phyloP scores from a whole-genome alignment of 2,329 filamentous ascomycete species.

The Samsoniella hepiali region DNA sequence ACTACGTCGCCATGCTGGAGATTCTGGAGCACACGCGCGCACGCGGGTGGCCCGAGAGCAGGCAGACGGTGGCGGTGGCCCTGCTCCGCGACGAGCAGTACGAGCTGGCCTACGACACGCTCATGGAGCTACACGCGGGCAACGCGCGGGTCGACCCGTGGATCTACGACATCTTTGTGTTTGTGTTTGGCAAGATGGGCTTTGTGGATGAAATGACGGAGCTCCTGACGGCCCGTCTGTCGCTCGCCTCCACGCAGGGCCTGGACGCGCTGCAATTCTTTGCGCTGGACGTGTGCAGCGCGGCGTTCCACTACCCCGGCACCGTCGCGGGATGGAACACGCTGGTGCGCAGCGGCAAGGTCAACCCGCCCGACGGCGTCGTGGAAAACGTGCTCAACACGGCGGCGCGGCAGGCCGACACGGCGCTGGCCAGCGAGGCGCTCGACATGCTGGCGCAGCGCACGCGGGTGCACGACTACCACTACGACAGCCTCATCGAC shows the following conservation, averaged over 20 bases:
- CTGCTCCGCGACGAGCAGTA: conserved; percentile 78
- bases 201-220: conserved; percentile 76
- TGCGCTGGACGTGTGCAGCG: conserved; percentile 72
- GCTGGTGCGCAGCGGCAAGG: conserved; percentile 47
- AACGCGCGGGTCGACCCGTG: conserved; percentile 59
- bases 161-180: conserved; percentile 76
- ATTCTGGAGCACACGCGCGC: conserved; percentile 72
- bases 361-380: conserved; percentile 54
- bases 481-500: conserved; percentile 78
- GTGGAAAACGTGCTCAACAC: conserved; percentile 68
- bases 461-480: conserved; percentile 56
- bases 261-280: conserved; percentile 60
- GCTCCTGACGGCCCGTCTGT: conserved; percentile 58
- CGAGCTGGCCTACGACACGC: conserved; percentile 70
- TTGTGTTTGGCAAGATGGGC: conserved; percentile 65
- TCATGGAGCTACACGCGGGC: conserved; percentile 63
- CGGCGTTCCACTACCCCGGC: conserved; percentile 59
- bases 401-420: conserved; percentile 66
- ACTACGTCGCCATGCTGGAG: conserved; percentile 71
- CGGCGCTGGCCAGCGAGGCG: conserved; percentile 65
- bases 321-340: conserved; percentile 69
- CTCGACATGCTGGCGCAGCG: conserved; percentile 47
- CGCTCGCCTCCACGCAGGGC: conserved; percentile 31
- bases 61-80: conserved; percentile 67
- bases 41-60: conserved; percentile 59